Base-by-base conservation (phyloP, 345 rosid species). In the Populus euphratica region DNA sequence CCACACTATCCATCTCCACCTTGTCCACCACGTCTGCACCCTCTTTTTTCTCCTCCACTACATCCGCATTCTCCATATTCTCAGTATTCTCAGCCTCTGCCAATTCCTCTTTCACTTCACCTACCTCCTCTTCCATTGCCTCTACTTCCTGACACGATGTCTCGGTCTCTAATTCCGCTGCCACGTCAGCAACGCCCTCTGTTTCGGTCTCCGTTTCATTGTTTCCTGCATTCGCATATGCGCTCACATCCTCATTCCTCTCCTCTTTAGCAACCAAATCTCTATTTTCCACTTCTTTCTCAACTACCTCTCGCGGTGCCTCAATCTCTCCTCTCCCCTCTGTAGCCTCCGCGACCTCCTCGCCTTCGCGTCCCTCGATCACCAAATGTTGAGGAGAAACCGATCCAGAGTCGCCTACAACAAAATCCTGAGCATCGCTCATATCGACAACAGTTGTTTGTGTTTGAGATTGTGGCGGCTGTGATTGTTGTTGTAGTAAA, bases 361-460 rank as follows among this genome's bases (percentile, higher is more conserved):
- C 81, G 5, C 71, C 71, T 18, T 33, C 78, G 2, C 5, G 72
- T 29, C 69, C 81, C 61, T 76, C 86, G 18, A 41, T 59, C 85
- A 70, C 39, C 70, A 13, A 17, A 73, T 54, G 44, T 73, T 38
- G 67, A 79, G 13, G 75, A 44, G 33, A 43, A 13, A 62, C 47
- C 12, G 70, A 27, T 38, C 44, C 27, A 21, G 76, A n/a, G 23
- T n/a, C 79, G 38, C 62, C 70, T 3, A 33, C 66, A 66, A 72
- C 64, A 29, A 21, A 70, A 72, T 44, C 84, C 56, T 65, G 76
- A 70, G 52, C 63, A 35, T 69, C 67, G 31, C 29, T 27, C 17
- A 17, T 66, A 35, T 47, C 71, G 59, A 66, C 39, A 38, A 64
- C 66, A 20, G 62, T 59, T 14, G 72, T 56, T 50, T 38, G 79